Evolutionary conservation across 345 rosid species (phyloP).

Genomic region (Pelargonium nanum): DNA sequence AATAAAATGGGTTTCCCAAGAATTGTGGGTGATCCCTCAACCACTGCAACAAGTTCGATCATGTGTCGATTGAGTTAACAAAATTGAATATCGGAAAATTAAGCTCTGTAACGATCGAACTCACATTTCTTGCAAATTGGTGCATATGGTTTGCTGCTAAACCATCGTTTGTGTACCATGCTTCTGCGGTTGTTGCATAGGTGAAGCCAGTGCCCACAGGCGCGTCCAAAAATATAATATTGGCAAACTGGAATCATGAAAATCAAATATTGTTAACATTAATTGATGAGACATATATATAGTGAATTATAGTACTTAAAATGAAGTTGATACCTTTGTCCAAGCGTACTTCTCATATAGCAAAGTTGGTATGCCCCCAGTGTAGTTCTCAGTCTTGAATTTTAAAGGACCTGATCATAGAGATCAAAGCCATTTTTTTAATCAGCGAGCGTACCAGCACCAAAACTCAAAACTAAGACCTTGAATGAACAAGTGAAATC

Average conservation of each 20-base stretch:
- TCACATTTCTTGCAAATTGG: conserved; percentile 20
- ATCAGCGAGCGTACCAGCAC: not conserved
- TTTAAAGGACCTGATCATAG: conserved; percentile 27
- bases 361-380: conserved; percentile 24
- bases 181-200: conserved; percentile 14
- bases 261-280: no score
- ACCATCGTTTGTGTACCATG: conserved; percentile 12
- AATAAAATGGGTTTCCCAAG: conserved; percentile 2
- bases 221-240: conserved; percentile 23
- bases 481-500: no score
- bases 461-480: not conserved
- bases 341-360: conserved; percentile 16
- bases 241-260: conserved; percentile 13
- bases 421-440: not conserved
- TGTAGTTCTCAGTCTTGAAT: conserved; percentile 20
- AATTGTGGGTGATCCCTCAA: conserved; percentile 8
- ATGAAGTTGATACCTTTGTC: conserved; percentile 18
- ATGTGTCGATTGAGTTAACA: no score
- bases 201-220: conserved; percentile 32
- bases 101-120: no score
- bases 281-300: no score
- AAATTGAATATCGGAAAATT: no score
- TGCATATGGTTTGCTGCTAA: conserved; percentile 5
- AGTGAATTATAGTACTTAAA: no score
- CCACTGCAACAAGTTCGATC: conserved; percentile 14